Evolutionary conservation across 768 basidiomycete genomes (phyloP), one percentile per base, ranked within the genome.

Genomic region (Kwoniella dejecticola): DNA sequence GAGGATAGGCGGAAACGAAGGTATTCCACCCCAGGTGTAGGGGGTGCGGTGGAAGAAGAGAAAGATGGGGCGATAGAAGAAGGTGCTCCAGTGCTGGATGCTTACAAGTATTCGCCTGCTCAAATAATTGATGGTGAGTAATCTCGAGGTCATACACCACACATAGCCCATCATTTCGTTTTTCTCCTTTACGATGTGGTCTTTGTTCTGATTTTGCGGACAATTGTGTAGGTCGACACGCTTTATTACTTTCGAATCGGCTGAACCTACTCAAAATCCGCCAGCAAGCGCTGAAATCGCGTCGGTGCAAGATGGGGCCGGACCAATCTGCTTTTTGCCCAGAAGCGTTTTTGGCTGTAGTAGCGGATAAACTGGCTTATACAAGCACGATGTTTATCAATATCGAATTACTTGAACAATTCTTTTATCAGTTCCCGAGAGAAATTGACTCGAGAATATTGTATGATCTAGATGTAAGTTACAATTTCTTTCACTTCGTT

Each of bases 381-480:
- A 98, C 95, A 0, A 91, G 92, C 2, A 87, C 94, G 2, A 91
- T 97, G 89, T 98, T 98, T 79, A 96, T 99, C 83, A 96, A 93
- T 81, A 96, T 99, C 61, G 96, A 99, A 77, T 83, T 99, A 10
- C 84, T 98, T 1, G 94, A 96, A 71, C 94, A 97, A 69, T 99
- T 98, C 83, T 98, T 98, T 83, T 96, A 98, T 74, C 91, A 96
- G 90, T 97, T 99, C 82, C 95, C 96, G 63, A 87, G 95, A 30
- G 95, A 97, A 80, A 97, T 99, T 60, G 95, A 98, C 78, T 90
- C 91, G 21, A 85, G 93, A 24, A 80, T 99, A 50, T 83, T 95
- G 27, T 96, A 97, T 70, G 90, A 95, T 76, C 83, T 97, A n/a
- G 89, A 96, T 76, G 79, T 79, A 57, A 68, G 78, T 74, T n/a